These are phyloP conservation scores for Penicillium atrosanguineum DNA, from an alignment of 495 filamentous ascomycete genomes.

Conservation along the genomic window DNA sequence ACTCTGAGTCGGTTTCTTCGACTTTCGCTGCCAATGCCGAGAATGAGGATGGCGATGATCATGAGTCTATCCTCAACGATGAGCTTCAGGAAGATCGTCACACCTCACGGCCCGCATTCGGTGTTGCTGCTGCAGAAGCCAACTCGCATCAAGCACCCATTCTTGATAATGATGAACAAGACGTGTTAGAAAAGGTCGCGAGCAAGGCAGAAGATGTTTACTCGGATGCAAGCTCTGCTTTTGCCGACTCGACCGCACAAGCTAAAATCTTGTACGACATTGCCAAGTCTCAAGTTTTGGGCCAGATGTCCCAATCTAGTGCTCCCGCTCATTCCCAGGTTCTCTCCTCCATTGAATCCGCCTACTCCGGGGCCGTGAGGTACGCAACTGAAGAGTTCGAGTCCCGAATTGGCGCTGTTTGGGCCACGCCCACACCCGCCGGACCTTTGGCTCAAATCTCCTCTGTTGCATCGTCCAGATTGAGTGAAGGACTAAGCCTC, in stretches of 20 bases:
- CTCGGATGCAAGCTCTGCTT: constrained; percentile 55
- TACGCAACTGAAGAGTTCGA: constrained; percentile 59
- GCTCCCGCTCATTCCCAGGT: constrained; percentile 60
- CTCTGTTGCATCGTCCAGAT: constrained; percentile 61
- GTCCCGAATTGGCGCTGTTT: constrained; percentile 14
- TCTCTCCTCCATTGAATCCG: constrained; percentile 63
- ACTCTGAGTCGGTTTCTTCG: neutral
- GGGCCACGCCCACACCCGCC: constrained; percentile 35
- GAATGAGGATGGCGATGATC: neutral
- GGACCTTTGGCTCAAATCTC: constrained; percentile 56
- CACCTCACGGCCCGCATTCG: constrained; percentile 13
- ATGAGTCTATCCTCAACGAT: constrained; percentile 2
- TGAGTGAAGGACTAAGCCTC: constrained; percentile 59
- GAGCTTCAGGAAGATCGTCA: constrained; percentile 5
- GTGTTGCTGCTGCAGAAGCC: constrained; percentile 25
- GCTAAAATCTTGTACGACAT: constrained; percentile 64
- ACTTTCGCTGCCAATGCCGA: neutral
- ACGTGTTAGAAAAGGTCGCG: constrained; percentile 48
- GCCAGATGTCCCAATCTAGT: constrained; percentile 63
- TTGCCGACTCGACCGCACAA: constrained; percentile 56
- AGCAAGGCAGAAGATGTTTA: constrained; percentile 49
- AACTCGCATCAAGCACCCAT: constrained; percentile 32
- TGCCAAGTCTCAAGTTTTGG: constrained; percentile 63
- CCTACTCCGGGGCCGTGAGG: constrained; percentile 63
- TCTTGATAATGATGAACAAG: constrained; percentile 46